These are phyloP conservation scores for Hyphopichia homilentoma DNA, from an alignment of 805 yeast species.

Conservation along the genomic window DNA sequence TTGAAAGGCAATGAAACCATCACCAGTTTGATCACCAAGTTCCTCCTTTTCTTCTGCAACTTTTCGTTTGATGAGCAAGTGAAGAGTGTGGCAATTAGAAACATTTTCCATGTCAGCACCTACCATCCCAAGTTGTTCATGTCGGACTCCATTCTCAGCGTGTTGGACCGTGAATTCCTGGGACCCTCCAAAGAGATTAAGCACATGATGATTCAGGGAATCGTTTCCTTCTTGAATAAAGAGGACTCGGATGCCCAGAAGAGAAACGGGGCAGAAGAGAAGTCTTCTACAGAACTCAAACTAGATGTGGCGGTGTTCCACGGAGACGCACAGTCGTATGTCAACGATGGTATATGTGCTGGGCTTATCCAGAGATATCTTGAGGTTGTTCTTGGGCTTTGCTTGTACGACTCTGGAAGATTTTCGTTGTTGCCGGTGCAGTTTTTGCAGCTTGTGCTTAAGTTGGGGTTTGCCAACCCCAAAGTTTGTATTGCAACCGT, in stretches of 20 bases:
- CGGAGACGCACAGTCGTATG: constrained; percentile 45
- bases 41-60: constrained; percentile 53
- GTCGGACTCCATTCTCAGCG: constrained; percentile 47
- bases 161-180: constrained; percentile 50
- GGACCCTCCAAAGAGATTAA: constrained; percentile 37
- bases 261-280: constrained; percentile 36
- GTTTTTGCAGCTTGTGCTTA: constrained; percentile 53
- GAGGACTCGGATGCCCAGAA: constrained; percentile 50
- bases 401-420: constrained; percentile 44
- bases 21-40: constrained; percentile 54
- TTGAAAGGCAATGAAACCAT: constrained; percentile 52
- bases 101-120: constrained; percentile 56
- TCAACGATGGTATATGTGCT: constrained; percentile 70
- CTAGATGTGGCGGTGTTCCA: constrained; percentile 52
- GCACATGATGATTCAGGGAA: constrained; percentile 49
- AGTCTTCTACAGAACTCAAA: constrained; percentile 26
- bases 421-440: constrained; percentile 49
- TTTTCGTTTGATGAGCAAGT: constrained; percentile 25
- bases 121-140: constrained; percentile 65
- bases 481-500: constrained; percentile 63
- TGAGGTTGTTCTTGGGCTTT: constrained; percentile 42
- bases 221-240: constrained; percentile 52
- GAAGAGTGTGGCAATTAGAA: constrained; percentile 52
- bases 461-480: constrained; percentile 74
- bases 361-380: constrained; percentile 66